These are phyloP conservation scores for Salix viminalis DNA, from an alignment of 345 rosid genomes.

Conservation along the genomic window DNA sequence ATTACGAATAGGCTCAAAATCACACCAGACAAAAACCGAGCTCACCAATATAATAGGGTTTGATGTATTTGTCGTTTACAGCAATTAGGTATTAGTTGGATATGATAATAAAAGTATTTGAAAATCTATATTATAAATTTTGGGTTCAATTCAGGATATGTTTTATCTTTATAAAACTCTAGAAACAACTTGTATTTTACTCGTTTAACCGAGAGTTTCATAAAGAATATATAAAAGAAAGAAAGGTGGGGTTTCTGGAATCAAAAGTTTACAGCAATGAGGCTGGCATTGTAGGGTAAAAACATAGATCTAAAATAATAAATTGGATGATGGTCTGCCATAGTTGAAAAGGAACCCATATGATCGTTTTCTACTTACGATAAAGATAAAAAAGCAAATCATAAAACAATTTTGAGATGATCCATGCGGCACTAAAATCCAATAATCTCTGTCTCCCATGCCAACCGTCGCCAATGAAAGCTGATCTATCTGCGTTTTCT, in stretches of 20 bases:
- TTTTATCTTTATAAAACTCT: too few relatives aligned
- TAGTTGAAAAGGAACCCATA: slow-evolving; percentile 24
- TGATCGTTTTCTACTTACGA: slow-evolving; percentile 11
- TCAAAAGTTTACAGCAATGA: too few relatives aligned
- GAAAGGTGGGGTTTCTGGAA: too few relatives aligned
- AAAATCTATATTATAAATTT: too few relatives aligned
- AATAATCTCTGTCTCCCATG: slow-evolving; percentile 26
- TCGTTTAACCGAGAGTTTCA: accelerated
- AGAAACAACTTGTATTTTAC: too few relatives aligned
- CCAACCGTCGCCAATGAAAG: slow-evolving; percentile 21
- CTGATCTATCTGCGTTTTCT: slow-evolving; percentile 17
- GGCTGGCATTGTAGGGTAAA: slow-evolving; percentile 8
- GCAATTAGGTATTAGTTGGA: too few relatives aligned
- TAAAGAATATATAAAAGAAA: too few relatives aligned
- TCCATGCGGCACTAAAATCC: slow-evolving; percentile 5
- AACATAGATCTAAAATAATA: slow-evolving; percentile 9
- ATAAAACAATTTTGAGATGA: slow-evolving; percentile 16
- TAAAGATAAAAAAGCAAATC: slow-evolving; percentile 13
- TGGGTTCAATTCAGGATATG: accelerated
- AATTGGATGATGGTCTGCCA: slow-evolving; percentile 36
- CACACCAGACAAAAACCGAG: slow-evolving; percentile 25
- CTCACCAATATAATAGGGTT: not conserved
- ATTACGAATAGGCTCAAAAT: not conserved
- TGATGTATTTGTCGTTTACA: not conserved
- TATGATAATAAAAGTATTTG: too few relatives aligned